Base-by-base conservation (phyloP, 768 basidiomycete genomes). In the Galerina sulciceps region DNA sequence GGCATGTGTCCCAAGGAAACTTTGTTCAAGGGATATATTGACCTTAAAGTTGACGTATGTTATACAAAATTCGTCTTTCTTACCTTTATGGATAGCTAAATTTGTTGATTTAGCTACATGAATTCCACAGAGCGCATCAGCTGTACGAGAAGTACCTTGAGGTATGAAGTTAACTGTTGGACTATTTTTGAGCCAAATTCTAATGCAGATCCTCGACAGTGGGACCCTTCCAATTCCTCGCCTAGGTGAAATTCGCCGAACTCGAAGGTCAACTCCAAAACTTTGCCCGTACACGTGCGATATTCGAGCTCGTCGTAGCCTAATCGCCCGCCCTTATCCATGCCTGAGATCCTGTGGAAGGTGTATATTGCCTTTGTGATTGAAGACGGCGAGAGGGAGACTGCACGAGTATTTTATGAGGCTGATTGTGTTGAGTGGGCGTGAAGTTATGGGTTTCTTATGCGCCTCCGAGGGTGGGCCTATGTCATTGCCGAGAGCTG, bases 371-470 rank as follows among this genome's bases (percentile, higher is more conserved):
- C 98, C 73, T 97, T 97, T 65, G 96, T 98, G 75, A 87, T 89
- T 56, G 91, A 93, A 59, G 94, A 97, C 72, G 94, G 94, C 65
- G 95, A 98, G 63, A 86, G 94, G 41, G 91, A 91, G 57, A 82
- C 85, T 14, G 90, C 92, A 1, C 81, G 96, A n/a, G 80, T 81
- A 6, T 70, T 99, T 40, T 98, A 97, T 71, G 96, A 98, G 95
- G 17, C 82, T 98, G 17, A 81, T 97, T 47, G 76, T 84, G 35
- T 79, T 91, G 48, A 96, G 94, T 62, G 93, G 93, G 3, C 96
- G 91, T 94, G 75, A 98, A 98, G 75, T 94, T 96, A n/a, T 99
- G 95, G 94, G 92, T 97, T 55, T 88, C 94, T 52, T 99, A 90
- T 72, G 96, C 96, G 0, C 81, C 90, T 97, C 98, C 66, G 96